phyloP scores from a whole-genome alignment of 2,329 filamentous ascomycete species.

The Lecanicillium sp. region DNA sequence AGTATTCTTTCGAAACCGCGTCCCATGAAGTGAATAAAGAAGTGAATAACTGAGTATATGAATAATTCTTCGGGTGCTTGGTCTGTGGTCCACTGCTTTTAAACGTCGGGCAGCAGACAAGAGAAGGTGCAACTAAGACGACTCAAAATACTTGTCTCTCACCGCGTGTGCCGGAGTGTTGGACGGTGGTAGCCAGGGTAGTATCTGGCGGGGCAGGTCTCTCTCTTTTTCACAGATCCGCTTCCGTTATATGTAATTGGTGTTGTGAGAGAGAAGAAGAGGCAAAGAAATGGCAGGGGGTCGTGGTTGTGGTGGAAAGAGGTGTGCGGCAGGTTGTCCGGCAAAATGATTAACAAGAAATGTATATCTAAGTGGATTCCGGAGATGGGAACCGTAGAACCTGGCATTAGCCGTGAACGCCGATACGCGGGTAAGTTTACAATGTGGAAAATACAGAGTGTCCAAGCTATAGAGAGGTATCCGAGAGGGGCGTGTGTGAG shows the following conservation, averaged over 20 bases:
- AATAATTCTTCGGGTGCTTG: too few species aligned
- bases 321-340: not conserved
- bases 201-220: conserved; percentile 7
- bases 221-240: conserved; percentile 9
- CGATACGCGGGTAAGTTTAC: not conserved
- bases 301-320: not conserved
- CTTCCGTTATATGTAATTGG: conserved; percentile 11
- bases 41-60: too few species aligned
- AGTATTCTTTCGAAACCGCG: too few species aligned
- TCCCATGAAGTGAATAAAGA: too few species aligned
- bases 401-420: not conserved
- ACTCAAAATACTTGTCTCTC: too few species aligned
- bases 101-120: too few species aligned
- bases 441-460: not conserved
- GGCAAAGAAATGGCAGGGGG: too few species aligned
- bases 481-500: not conserved
- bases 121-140: not conserved
- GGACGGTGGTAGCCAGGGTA: too few species aligned
- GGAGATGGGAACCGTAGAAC: not conserved
- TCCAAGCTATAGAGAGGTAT: too few species aligned
- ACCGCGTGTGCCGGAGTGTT: too few species aligned
- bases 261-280: not conserved
- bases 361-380: not conserved
- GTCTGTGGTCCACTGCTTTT: too few species aligned
- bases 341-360: not conserved